phyloP scores from a whole-genome alignment of 2,329 filamentous ascomycete species.

The Trichoderma breve region DNA sequence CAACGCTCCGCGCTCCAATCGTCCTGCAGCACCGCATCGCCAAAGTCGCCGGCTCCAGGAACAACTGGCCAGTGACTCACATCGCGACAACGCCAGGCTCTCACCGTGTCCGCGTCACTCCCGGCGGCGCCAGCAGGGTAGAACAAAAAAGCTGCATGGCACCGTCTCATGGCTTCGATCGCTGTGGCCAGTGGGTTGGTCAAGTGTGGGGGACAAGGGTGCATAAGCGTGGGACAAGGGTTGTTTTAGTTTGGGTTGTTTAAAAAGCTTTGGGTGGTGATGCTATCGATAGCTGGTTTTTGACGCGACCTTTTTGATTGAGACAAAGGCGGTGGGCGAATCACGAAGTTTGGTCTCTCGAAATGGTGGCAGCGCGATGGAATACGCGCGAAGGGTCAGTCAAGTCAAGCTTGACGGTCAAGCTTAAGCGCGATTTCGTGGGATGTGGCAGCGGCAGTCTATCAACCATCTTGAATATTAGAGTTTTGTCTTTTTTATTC shows the following conservation, averaged over 20 bases:
- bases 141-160: background rate
- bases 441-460: background rate
- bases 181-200: constrained; percentile 25
- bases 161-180: constrained; percentile 22
- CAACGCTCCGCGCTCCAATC: constrained; percentile 15
- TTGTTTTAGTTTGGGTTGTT: background rate
- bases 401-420: background rate
- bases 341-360: background rate
- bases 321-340: background rate
- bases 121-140: constrained; percentile 18
- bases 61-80: constrained; percentile 30
- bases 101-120: constrained; percentile 24
- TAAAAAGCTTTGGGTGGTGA: background rate
- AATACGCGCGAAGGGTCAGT: background rate
- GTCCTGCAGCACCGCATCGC: constrained; percentile 19
- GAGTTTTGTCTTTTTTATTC: background rate
- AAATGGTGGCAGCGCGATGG: background rate
- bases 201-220: constrained; percentile 5
- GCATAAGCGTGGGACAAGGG: constrained; percentile 16
- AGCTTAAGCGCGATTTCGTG: constrained; percentile 10
- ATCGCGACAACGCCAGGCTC: constrained; percentile 12
- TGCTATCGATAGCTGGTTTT: background rate
- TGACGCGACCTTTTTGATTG: background rate
- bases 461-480: background rate
- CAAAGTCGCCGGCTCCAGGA: constrained; percentile 7